Base-by-base conservation (phyloP, 495 filamentous ascomycete species). In the Tuber melanosporum region DNA sequence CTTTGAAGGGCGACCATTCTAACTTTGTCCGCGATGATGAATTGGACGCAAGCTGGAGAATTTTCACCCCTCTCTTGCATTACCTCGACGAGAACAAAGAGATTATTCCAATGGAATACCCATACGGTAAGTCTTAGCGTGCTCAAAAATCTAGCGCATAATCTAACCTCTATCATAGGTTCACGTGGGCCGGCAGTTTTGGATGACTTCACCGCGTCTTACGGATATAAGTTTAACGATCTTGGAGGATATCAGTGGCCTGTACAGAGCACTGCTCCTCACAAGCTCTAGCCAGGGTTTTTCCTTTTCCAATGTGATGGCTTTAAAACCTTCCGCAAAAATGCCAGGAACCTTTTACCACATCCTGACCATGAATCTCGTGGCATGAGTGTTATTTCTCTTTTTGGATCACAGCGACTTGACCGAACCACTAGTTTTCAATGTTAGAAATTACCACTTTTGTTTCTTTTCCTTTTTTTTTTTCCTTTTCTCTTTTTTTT, bases 1-100 rank as follows among this genome's bases (percentile, higher is more conserved):
- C 95, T 75, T 88, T 99, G 78, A 99, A 99, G 80, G 96, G 96
- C 75, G 96, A 99, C 85, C 96, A 98, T 88, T 98, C 94, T 85
- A 99, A 99, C 90, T 99, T 99, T 86, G 96, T 99, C 77, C 91
- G 96, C 87, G 96, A 99, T 83, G 96, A 99, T 84, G 96, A 99
- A 86, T 88, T 99, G 32, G 96, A 99, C 83, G 94, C 96, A 74
- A 95, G 92, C 87, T 99, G 96, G 96, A 93, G 94, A 84, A 96
- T 99, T 85, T 99, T 99, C 87, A 94, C 93, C 9, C 96, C 96
- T 74, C 90, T 99, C 57, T 87, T 99, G 82, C 96, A 98, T 86
- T 99, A 99, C 86, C 88, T 99, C 49, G 96, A 99, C 81, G 93
- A 95, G 84, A 98, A 98, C 87, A 95, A 95, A 87, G 96, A 99